Conservation (phyloP, 768 basidiomycete genomes). For the Russula olivacea region DNA sequence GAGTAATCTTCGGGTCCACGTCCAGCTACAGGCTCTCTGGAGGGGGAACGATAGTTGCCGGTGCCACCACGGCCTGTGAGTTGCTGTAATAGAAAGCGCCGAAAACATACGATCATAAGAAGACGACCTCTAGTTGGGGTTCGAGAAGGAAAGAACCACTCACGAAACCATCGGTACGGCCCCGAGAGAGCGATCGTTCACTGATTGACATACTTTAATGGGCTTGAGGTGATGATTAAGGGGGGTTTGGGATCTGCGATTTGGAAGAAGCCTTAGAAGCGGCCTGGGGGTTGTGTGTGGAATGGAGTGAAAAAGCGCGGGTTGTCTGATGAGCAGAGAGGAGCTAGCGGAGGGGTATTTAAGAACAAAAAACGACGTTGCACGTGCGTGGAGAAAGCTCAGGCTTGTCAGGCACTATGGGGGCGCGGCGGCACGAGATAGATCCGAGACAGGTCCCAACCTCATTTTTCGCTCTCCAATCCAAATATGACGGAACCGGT, state of each 20-base stretch:
- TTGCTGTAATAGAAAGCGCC: constrained; percentile 30
- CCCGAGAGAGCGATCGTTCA: constrained; percentile 13
- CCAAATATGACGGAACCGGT: no score
- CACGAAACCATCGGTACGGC: neutral
- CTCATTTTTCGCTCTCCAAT: neutral
- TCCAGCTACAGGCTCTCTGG: constrained; percentile 28
- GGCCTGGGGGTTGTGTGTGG: no score
- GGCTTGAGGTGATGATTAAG: neutral
- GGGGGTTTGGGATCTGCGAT: neutral
- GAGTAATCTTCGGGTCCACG: constrained; percentile 51
- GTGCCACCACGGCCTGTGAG: constrained; percentile 64
- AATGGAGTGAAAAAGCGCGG: no score
- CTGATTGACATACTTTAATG: neutral
- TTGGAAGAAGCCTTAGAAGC: neutral
- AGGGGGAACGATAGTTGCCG: constrained; percentile 55
- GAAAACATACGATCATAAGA: neutral
- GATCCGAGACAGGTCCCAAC: neutral
- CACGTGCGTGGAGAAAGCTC: neutral
- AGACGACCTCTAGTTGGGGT: neutral
- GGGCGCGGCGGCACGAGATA: no score
- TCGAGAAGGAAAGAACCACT: neutral
- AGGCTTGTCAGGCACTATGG: neutral
- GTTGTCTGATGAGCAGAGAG: no score
- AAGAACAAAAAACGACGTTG: neutral
- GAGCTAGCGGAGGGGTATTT: neutral